Conservation (phyloP, 495 filamentous ascomycete species). For the Daldinia bambusicola region DNA sequence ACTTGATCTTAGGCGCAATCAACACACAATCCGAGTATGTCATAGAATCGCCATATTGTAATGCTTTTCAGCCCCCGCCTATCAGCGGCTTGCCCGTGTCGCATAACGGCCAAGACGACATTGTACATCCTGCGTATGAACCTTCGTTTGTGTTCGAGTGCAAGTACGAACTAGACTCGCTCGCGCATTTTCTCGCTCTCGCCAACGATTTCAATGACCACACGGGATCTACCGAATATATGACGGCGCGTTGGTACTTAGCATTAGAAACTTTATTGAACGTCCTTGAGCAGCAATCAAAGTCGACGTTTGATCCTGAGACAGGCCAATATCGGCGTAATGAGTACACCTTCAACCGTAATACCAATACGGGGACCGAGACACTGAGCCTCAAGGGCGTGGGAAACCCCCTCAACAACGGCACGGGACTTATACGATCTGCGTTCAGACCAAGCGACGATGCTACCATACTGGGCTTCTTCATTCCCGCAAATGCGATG, state of each 20-base stretch:
- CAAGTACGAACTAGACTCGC: conserved; percentile 98
- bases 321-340: conserved; percentile 72
- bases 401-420: conserved; percentile 89
- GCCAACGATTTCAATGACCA: conserved; percentile 85
- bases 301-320: conserved; percentile 78
- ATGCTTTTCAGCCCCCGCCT: conserved; percentile 95
- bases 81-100: conserved; percentile 76
- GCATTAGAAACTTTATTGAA: conserved; percentile 78
- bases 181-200: conserved; percentile 89
- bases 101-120: conserved; percentile 80
- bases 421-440: conserved; percentile 86
- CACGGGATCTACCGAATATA: conserved; percentile 79
- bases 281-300: conserved; percentile 80
- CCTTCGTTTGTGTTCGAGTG: conserved; percentile 91
- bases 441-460: conserved; percentile 98
- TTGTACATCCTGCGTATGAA: conserved; percentile 87
- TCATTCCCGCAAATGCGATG: conserved; percentile 96
- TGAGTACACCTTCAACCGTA: conserved; percentile 85
- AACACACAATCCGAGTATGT: conserved; percentile 96
- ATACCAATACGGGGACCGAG: conserved; percentile 85
- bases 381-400: conserved; percentile 83
- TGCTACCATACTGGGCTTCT: conserved; percentile 94
- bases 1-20: conserved; percentile 91
- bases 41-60: conserved; percentile 95
- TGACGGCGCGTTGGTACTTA: conserved; percentile 80